Percentiles rank a stretch among this genome's conserved stretches.
Evolutionary conservation across 2,329 filamentous ascomycete genomes (phyloP).

Genomic region (Diaporthe australafricana): DNA sequence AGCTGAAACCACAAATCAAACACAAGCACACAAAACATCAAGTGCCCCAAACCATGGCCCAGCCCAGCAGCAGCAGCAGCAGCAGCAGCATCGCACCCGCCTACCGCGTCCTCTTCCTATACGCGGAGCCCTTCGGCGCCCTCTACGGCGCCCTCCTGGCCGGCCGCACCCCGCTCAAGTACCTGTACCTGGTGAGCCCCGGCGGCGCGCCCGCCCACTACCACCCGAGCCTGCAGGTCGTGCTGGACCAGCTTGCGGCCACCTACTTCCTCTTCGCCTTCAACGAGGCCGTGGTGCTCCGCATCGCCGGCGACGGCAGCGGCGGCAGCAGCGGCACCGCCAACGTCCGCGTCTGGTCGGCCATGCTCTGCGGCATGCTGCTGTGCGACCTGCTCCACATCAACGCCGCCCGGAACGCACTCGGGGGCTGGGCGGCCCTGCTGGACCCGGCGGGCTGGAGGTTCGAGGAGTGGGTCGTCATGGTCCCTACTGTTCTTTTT

Average conservation of each 20-base stretch:
- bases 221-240: conserved; percentile 40
- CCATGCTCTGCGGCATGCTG: conserved; percentile 41
- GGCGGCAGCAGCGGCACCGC: neutral
- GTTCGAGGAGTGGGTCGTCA: conserved; percentile 51
- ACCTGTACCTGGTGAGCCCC: conserved; percentile 35
- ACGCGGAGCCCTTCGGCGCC: conserved; percentile 37
- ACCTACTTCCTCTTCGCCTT: conserved; percentile 47
- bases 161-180: conserved; percentile 32
- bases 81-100: conserved; percentile 18
- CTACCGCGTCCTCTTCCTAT: conserved; percentile 36
- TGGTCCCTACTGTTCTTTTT: conserved; percentile 47
- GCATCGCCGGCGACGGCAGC: conserved; percentile 39
- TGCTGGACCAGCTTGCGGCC: conserved; percentile 45
- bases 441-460: conserved; percentile 46
- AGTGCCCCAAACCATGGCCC: neutral
- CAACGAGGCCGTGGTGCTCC: conserved; percentile 44
- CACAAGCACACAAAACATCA: neutral
- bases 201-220: conserved; percentile 34
- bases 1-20: neutral
- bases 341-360: conserved; percentile 45
- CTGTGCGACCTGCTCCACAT: conserved; percentile 46
- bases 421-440: conserved; percentile 45
- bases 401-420: conserved; percentile 46
- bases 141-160: conserved; percentile 39
- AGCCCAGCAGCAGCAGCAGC: neutral